phyloP scores from a whole-genome alignment of 306 rosid genomes.

The Cicer judaicum region DNA sequence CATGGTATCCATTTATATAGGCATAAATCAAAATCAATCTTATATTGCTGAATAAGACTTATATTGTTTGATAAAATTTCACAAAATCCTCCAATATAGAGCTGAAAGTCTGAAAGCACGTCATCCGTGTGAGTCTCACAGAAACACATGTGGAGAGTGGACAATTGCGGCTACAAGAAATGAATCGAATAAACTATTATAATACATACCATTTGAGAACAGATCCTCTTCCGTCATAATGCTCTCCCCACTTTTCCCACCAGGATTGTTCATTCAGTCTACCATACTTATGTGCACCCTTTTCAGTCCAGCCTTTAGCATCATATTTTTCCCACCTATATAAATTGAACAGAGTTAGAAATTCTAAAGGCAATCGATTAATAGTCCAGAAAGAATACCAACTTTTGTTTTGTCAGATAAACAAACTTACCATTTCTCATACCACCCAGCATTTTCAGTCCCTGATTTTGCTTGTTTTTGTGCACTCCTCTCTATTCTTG shows the following conservation, averaged over 20 bases:
- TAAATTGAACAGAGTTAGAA: slow-evolving; percentile 43
- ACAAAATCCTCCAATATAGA: slow-evolving; percentile 20
- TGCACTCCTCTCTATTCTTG: slow-evolving; percentile 96
- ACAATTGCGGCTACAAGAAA: slow-evolving; percentile 22
- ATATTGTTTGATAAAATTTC: slow-evolving; percentile 29
- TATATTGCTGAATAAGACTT: neutral
- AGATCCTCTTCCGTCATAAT: slow-evolving; percentile 96
- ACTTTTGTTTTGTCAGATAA: slow-evolving; percentile 3
- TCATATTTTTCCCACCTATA: slow-evolving; percentile 98
- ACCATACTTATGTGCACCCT: slow-evolving; percentile 96
- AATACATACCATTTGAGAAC: slow-evolving; percentile 86
- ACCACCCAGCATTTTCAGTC: slow-evolving; percentile 97
- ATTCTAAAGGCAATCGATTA: slow-evolving; percentile 25
- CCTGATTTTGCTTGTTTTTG: slow-evolving; percentile 98
- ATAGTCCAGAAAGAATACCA: slow-evolving; percentile 13
- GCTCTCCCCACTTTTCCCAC: slow-evolving; percentile 99
- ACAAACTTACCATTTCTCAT: slow-evolving; percentile 86
- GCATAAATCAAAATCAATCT: slow-evolving; percentile 42
- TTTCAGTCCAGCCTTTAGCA: slow-evolving; percentile 99
- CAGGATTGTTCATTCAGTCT: slow-evolving; percentile 96
- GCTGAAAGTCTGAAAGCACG: slow-evolving; percentile 2
- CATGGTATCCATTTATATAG: slow-evolving; percentile 19
- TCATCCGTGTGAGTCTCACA: neutral
- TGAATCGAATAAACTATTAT: neutral
- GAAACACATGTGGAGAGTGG: neutral